These are phyloP conservation scores for Lactarius quietus DNA, from an alignment of 768 basidiomycete species.

Conservation along the genomic window DNA sequence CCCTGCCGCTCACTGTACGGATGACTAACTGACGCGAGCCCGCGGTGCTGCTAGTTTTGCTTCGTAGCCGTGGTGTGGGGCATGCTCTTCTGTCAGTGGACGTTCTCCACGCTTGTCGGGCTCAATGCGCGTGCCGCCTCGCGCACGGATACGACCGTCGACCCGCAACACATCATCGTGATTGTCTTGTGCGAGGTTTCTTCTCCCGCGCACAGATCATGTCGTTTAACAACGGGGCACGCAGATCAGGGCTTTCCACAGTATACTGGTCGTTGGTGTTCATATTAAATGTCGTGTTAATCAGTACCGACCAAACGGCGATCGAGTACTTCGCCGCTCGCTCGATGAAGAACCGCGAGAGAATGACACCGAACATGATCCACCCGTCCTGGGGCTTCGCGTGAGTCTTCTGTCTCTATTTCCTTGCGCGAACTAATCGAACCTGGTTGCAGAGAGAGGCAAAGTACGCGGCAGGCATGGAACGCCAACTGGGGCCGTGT, in stretches of 20 bases:
- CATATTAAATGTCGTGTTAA: slow-evolving; percentile 55
- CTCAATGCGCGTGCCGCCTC: slow-evolving; percentile 41
- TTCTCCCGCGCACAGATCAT: background rate
- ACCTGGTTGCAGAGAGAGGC: slow-evolving; percentile 44
- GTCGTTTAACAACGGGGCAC: background rate
- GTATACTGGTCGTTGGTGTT: slow-evolving; percentile 63
- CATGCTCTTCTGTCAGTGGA: slow-evolving; percentile 57
- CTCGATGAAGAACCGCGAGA: slow-evolving; percentile 63
- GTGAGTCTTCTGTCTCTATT: slow-evolving; percentile 37
- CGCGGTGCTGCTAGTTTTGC: slow-evolving; percentile 57
- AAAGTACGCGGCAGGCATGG: slow-evolving; percentile 49
- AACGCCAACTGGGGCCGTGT: slow-evolving; percentile 79
- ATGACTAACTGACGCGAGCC: background rate
- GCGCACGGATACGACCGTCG: slow-evolving; percentile 37
- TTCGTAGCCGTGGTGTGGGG: slow-evolving; percentile 72
- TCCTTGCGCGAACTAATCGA: background rate
- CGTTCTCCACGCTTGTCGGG: slow-evolving; percentile 55
- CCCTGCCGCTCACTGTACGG: background rate
- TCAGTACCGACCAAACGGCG: slow-evolving; percentile 65
- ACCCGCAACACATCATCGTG: slow-evolving; percentile 67
- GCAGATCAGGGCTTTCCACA: slow-evolving; percentile 64
- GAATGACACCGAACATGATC: slow-evolving; percentile 44
- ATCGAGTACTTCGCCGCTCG: slow-evolving; percentile 68
- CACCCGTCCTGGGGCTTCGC: slow-evolving; percentile 51
- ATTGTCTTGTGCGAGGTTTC: slow-evolving; percentile 63